Percentiles rank a stretch among this genome's conserved stretches.
These are phyloP conservation scores for Byssothecium circinans DNA, from an alignment of 2,329 filamentous ascomycete species.

Conservation along the genomic window DNA sequence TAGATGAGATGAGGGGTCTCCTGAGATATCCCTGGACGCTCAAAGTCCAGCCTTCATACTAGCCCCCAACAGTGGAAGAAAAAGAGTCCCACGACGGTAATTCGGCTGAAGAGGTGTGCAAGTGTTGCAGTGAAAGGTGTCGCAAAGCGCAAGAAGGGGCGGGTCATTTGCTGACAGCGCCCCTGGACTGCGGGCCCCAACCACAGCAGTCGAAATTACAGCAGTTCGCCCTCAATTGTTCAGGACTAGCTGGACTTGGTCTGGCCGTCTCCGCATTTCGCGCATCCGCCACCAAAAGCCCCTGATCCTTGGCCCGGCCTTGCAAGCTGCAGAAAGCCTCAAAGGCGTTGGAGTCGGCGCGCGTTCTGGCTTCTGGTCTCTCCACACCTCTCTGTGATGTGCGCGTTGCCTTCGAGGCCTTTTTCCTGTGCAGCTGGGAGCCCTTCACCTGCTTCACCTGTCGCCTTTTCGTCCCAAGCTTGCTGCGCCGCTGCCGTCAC, in stretches of 20 bases:
- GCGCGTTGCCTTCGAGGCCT: slow-evolving; percentile 30
- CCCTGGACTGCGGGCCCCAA: slow-evolving; percentile 37
- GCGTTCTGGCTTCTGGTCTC: slow-evolving; percentile 3
- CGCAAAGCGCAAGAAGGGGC: slow-evolving; percentile 29
- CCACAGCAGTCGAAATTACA: slow-evolving; percentile 41
- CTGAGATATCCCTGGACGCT: slow-evolving; percentile 18
- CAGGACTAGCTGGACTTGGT: slow-evolving; percentile 42
- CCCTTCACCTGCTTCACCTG: slow-evolving; percentile 20
- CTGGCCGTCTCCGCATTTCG: slow-evolving; percentile 47
- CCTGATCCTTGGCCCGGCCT: slow-evolving; percentile 43
- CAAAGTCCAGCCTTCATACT: slow-evolving; percentile 14
- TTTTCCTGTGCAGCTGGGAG: slow-evolving; percentile 26
- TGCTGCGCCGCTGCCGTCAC: slow-evolving; percentile 21
- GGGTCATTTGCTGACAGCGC: slow-evolving; percentile 35
- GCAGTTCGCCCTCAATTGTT: slow-evolving; percentile 43
- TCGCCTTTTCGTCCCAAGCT: slow-evolving; percentile 25
- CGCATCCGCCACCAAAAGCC: slow-evolving; percentile 44
- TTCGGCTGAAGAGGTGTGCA: slow-evolving; percentile 23
- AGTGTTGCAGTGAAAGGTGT: slow-evolving; percentile 26
- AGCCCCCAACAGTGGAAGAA: slow-evolving; percentile 18
- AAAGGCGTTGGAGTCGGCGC: slow-evolving; percentile 31
- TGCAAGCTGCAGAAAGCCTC: slow-evolving; percentile 44
- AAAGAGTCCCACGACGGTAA: slow-evolving; percentile 19
- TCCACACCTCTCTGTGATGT: slow-evolving; percentile 32
- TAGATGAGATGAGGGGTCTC: slow-evolving; percentile 33